Evolutionary conservation across 1,139 yeast species (phyloP).

Genomic region (Tardiomyces digboiensis): DNA sequence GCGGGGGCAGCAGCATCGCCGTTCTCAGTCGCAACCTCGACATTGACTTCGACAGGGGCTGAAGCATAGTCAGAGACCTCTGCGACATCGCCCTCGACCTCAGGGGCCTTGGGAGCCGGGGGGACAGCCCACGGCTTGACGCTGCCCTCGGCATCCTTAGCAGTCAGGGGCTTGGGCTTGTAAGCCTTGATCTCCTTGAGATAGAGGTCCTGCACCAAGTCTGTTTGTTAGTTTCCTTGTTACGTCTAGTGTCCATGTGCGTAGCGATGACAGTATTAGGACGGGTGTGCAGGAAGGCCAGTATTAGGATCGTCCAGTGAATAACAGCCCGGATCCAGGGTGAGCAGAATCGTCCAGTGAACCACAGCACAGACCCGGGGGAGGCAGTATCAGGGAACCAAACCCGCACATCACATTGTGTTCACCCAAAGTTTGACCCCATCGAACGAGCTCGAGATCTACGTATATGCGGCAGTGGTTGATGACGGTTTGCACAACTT

Average conservation of each 20-base stretch:
- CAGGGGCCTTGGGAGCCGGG: slow-evolving; percentile 61
- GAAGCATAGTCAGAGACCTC: slow-evolving; percentile 69
- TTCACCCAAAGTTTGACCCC: too few relatives aligned
- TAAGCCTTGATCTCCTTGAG: slow-evolving; percentile 78
- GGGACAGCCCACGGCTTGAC: slow-evolving; percentile 81
- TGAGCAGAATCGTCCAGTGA: too few relatives aligned
- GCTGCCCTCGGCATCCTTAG: slow-evolving; percentile 66
- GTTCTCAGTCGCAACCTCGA: slow-evolving; percentile 26
- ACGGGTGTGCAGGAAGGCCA: background rate
- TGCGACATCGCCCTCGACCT: slow-evolving; percentile 64
- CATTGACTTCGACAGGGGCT: slow-evolving; percentile 62
- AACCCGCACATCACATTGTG: too few relatives aligned
- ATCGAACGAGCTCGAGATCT: too few relatives aligned
- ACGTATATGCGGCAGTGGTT: too few relatives aligned
- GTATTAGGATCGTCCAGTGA: too few relatives aligned
- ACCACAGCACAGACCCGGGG: too few relatives aligned
- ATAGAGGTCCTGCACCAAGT: slow-evolving; percentile 80
- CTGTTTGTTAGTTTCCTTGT: slow-evolving; percentile 15
- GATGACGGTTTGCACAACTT: too few relatives aligned
- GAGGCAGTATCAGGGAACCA: too few relatives aligned
- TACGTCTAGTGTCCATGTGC: background rate
- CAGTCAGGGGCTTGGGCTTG: slow-evolving; percentile 72
- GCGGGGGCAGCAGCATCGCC: slow-evolving; percentile 29
- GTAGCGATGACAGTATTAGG: background rate
- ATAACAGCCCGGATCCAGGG: too few relatives aligned